phyloP scores from a whole-genome alignment of 768 basidiomycete species.

The Kwoniella sp. region DNA sequence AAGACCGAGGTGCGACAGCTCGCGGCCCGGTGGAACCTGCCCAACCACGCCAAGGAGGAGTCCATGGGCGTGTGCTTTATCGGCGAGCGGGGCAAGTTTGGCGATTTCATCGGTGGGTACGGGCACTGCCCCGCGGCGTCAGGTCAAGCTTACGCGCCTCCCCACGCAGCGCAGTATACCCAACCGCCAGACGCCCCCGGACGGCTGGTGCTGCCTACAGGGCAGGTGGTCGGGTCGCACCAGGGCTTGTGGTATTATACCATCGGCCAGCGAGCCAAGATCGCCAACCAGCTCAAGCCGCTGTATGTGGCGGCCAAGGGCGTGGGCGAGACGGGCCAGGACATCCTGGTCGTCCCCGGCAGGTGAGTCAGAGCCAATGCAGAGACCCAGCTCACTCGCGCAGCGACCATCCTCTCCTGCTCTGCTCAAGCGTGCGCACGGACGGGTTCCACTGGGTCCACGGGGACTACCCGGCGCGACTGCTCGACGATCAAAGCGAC shows the following conservation, averaged over 20 bases:
- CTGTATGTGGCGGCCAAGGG: conserved; percentile 77
- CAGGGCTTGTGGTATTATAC: conserved; percentile 78
- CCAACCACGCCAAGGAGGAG: conserved; percentile 71
- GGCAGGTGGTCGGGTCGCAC: conserved; percentile 61
- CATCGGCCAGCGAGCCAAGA: conserved; percentile 71
- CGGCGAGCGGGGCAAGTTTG: conserved; percentile 70
- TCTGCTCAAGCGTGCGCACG: conserved; percentile 13
- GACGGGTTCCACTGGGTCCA: conserved; percentile 65
- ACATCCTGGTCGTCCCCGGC: conserved; percentile 71
- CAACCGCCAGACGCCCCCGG: conserved; percentile 59
- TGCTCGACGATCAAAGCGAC: conserved; percentile 37
- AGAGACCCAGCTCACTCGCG: background rate
- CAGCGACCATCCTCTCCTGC: conserved; percentile 63
- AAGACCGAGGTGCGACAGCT: conserved; percentile 72
- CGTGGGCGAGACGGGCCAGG: conserved; percentile 54
- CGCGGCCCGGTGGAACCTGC: conserved; percentile 61
- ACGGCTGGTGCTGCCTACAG: conserved; percentile 61
- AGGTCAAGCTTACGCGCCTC: too few species aligned
- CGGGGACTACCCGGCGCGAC: conserved; percentile 53
- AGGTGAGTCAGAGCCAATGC: conserved; percentile 53
- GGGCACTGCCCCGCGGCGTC: background rate
- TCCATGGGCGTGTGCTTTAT: conserved; percentile 96
- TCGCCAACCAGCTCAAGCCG: conserved; percentile 60
- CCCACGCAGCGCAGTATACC: conserved; percentile 67
- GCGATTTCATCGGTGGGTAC: conserved; percentile 64